Base-by-base conservation (phyloP, 176 grass and related monocot genomes). In the Triticum dicoccoides region DNA sequence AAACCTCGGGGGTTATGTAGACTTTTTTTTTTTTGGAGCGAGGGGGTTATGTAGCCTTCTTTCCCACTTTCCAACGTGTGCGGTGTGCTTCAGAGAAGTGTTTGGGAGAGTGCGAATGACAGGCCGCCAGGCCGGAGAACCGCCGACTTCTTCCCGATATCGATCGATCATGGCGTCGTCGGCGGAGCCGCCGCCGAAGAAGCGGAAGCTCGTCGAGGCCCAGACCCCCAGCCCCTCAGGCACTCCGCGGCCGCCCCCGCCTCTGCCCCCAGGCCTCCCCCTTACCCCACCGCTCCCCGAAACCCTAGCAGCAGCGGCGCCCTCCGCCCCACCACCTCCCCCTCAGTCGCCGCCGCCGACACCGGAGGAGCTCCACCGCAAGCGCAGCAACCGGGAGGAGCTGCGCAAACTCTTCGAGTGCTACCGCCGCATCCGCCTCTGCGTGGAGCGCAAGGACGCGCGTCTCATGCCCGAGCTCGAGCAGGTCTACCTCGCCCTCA, bases 161-260 rank as follows among this genome's bases (percentile, higher is more conserved):
- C 32, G 34, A 11, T 70, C 87, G 77, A 83, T 84, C 87, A 95
- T 95, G 91, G 78, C 84, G 83, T 80, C 91, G 61, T 56, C 86
- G 83, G 73, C 69, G 51, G 96, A 98, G 81, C 93, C 94, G 66
- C 96, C 91, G 65, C 93, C 93, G 54, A 98, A 98, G 93, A 98
- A 98, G 84, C 81, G 96, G 75, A 98, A 84, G 86, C 33, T 94
- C 44, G 77, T 85, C 27, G 93, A 92, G 2, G 49, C 88, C 49
- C 82, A 86, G 66, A 44, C 12, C 29, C 64, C 47, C 52, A 76
- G 59, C 37, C 33, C 86, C 21, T 89, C 73, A 45, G 51, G 56
- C 23, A 35, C 70, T 6, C 80, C 73, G 33, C 65, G 73, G 42
- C 86, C 87, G 70, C 56, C 87, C 39, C 58, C 84, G 52, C 62